Conservation (phyloP, 139 green algal genomes). For the Pseudopediastrum boryanum region DNA sequence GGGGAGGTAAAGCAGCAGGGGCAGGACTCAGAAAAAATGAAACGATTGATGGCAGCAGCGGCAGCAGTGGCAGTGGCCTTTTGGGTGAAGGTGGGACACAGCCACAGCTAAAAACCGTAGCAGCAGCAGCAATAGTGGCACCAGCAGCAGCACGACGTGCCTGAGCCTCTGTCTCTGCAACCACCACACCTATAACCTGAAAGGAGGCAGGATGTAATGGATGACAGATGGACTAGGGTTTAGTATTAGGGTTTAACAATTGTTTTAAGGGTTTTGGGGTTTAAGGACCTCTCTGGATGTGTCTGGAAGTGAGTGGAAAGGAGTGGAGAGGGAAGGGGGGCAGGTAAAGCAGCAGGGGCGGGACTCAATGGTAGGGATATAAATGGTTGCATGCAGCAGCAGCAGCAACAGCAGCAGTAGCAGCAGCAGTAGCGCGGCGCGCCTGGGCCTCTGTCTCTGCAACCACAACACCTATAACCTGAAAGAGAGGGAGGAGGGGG, state of each 20-base stretch:
- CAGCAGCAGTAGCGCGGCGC: constrained; percentile 12
- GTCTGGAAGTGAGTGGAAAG: not conserved
- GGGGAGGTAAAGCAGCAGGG: too few relatives aligned
- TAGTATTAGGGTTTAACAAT: too few relatives aligned
- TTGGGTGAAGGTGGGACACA: too few relatives aligned
- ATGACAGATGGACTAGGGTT: not conserved
- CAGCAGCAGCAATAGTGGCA: too few relatives aligned
- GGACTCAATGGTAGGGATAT: too few relatives aligned
- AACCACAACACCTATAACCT: constrained; percentile 88
- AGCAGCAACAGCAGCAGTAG: not conserved
- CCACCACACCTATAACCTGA: constrained; percentile 85
- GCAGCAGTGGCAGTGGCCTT: too few relatives aligned
- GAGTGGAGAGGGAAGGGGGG: not conserved
- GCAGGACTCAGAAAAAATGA: too few relatives aligned
- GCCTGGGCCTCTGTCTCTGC: constrained; percentile 78
- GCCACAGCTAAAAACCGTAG: too few relatives aligned
- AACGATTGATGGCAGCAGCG: too few relatives aligned
- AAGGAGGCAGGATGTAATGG: not conserved
- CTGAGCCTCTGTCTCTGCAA: constrained; percentile 76
- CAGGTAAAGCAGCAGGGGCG: not conserved
- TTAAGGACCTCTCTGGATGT: too few relatives aligned
- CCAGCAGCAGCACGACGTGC: constrained; percentile 73
- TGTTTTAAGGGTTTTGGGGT: too few relatives aligned
- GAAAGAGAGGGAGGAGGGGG: not conserved
- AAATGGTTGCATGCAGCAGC: too few relatives aligned